A percentile compares a stretch with the other conserved stretches of the same genome.
phyloP scores from a whole-genome alignment of 108 stramenopile genomes.

The Nitzschia putrida region DNA sequence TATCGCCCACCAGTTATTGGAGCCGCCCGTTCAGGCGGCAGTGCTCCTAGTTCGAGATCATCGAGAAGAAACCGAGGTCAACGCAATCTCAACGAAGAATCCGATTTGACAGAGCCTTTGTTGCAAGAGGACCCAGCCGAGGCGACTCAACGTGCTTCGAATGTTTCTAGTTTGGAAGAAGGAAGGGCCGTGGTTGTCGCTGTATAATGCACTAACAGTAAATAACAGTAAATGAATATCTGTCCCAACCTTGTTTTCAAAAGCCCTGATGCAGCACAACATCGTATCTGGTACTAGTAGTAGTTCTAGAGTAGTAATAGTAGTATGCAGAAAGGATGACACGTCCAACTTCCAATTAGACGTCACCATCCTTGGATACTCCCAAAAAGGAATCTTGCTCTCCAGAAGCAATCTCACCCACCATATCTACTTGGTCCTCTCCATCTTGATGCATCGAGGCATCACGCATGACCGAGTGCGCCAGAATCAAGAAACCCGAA shows the following conservation, averaged over 20 bases:
- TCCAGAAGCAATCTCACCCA: constrained; percentile 59
- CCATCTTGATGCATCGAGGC: constrained; percentile 90
- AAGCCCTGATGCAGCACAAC: too few relatives aligned
- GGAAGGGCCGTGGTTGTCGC: constrained; percentile 11
- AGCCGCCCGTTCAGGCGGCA: not conserved
- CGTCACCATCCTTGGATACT: not conserved
- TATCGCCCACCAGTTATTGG: constrained; percentile 63
- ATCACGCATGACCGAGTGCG: constrained; percentile 79
- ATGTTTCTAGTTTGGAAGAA: constrained; percentile 5
- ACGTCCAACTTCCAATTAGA: not conserved
- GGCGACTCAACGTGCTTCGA: not conserved
- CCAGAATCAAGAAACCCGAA: constrained; percentile 69
- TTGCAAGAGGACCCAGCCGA: constrained; percentile 3
- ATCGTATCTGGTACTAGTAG: too few relatives aligned
- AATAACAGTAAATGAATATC: too few relatives aligned
- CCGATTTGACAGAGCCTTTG: constrained; percentile 14
- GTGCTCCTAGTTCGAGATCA: not conserved
- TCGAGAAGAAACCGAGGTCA: not conserved
- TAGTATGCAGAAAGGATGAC: not conserved
- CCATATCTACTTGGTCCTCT: constrained; percentile 82
- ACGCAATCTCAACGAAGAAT: not conserved
- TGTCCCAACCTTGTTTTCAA: too few relatives aligned
- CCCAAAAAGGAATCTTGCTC: constrained; percentile 40
- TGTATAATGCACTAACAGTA: too few relatives aligned
- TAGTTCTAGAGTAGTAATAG: too few relatives aligned